These are phyloP conservation scores for Phalaenopsis hybrid DNA, from an alignment of 116 monocot species.

Conservation along the genomic window DNA sequence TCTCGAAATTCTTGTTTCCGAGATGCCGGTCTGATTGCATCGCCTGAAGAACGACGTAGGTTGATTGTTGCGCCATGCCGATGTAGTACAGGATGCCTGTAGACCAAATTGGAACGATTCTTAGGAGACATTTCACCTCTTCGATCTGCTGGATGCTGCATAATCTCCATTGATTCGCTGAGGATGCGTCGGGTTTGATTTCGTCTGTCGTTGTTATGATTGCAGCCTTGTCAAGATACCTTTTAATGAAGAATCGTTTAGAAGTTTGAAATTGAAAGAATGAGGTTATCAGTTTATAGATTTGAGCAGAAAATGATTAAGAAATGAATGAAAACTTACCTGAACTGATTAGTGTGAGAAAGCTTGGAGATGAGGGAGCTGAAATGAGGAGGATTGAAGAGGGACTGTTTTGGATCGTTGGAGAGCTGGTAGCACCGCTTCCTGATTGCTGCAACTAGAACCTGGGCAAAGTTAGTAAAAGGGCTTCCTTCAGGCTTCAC, in stretches of 20 bases:
- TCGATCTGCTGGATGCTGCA: slow-evolving; percentile 42
- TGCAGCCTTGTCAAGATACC: slow-evolving; percentile 61
- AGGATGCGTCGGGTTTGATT: slow-evolving; percentile 4
- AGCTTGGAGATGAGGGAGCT: slow-evolving; percentile 43
- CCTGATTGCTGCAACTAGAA: slow-evolving; percentile 36
- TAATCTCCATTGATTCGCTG: slow-evolving; percentile 23
- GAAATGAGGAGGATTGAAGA: slow-evolving; percentile 43
- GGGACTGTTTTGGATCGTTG: slow-evolving; percentile 10
- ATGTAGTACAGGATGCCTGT: slow-evolving; percentile 31
- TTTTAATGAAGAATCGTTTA: neutral
- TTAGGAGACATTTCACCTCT: slow-evolving; percentile 41
- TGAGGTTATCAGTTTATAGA: slow-evolving; percentile 15
- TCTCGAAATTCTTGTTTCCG: slow-evolving; percentile 29
- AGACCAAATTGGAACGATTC: slow-evolving; percentile 41
- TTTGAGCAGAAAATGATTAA: neutral
- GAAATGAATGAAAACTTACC: slow-evolving; percentile 15
- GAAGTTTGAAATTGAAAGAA: neutral
- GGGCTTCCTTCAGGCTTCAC: slow-evolving; percentile 71
- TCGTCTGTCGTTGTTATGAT: slow-evolving; percentile 17
- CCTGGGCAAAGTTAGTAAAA: slow-evolving; percentile 46
- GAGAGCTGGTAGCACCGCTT: slow-evolving; percentile 31
- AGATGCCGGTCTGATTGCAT: slow-evolving; percentile 38
- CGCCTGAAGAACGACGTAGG: slow-evolving; percentile 37
- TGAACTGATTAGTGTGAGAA: slow-evolving; percentile 64
- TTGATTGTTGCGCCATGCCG: slow-evolving; percentile 13